These are phyloP conservation scores for Fusarium subtropicale DNA, from an alignment of 2,329 filamentous ascomycete species.

Conservation along the genomic window DNA sequence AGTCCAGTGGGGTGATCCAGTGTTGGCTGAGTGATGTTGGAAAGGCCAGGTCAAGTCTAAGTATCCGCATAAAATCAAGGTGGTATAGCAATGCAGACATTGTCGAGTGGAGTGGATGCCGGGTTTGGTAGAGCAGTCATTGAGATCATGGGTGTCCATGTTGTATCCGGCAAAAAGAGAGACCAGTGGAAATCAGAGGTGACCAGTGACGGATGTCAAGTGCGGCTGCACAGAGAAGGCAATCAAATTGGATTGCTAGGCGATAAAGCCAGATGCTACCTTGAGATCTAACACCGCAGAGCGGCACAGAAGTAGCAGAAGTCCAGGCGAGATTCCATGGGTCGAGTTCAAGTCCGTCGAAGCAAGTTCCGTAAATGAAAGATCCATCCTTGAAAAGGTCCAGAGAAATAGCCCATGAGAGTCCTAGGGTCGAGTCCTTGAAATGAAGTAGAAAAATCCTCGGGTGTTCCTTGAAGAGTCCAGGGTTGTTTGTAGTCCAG, in stretches of 20 bases:
- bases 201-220: conserved; percentile 26
- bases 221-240: conserved; percentile 49
- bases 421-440: conserved; percentile 42
- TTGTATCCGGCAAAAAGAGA: conserved; percentile 12
- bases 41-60: conserved; percentile 12
- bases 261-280: conserved; percentile 35
- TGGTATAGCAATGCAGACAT: conserved; percentile 37
- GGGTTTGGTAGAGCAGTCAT: conserved; percentile 26
- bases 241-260: conserved; percentile 52
- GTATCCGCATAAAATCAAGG: conserved; percentile 37
- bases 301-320: conserved; percentile 29
- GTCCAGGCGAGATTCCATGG: conserved; percentile 14
- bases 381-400: conserved; percentile 18
- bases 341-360: conserved; percentile 29
- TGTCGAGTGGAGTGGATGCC: conserved; percentile 17
- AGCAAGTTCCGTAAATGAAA: conserved; percentile 12
- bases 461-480: conserved; percentile 28
- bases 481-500: conserved; percentile 43
- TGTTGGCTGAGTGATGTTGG: background rate
- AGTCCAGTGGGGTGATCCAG: conserved; percentile 25
- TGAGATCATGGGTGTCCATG: conserved; percentile 28
- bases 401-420: conserved; percentile 7
- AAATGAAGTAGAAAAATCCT: conserved; percentile 37
- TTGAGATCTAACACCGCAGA: conserved; percentile 24
- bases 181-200: conserved; percentile 17